These are phyloP conservation scores for Globisporangium spiculum DNA, from an alignment of 352 stramenopile species.

Conservation along the genomic window DNA sequence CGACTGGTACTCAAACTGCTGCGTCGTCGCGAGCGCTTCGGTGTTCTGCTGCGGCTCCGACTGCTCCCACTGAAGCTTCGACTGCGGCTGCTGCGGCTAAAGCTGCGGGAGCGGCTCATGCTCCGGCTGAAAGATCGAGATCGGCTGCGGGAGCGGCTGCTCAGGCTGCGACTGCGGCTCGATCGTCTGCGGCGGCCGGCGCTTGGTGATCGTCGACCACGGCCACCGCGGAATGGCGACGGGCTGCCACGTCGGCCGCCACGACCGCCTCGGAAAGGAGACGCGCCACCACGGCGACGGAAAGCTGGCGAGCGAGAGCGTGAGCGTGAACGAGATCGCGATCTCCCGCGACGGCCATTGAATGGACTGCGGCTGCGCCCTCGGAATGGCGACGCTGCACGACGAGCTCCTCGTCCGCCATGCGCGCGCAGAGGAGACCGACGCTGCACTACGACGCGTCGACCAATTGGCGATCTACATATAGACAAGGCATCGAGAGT, in stretches of 20 bases:
- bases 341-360: conserved; percentile 19
- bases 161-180: not conserved
- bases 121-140: not conserved
- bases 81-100: conserved; percentile 2
- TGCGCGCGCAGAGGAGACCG: conserved; percentile 25
- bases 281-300: conserved; percentile 35
- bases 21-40: not conserved
- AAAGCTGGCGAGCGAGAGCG: conserved; percentile 39
- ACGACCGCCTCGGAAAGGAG: conserved; percentile 33
- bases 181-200: conserved; percentile 8
- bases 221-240: conserved; percentile 10
- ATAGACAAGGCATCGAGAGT: not conserved
- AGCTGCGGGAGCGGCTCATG: not conserved
- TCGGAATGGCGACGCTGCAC: conserved; percentile 45
- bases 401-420: conserved; percentile 20
- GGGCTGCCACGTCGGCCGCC: conserved; percentile 18
- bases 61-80: conserved; percentile 1
- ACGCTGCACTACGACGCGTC: conserved; percentile 10
- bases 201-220: conserved; percentile 17
- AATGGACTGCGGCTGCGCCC: conserved; percentile 40
- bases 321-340: conserved; percentile 22
- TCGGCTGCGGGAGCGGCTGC: not conserved
- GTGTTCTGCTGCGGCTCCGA: conserved; percentile 19
- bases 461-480: conserved; percentile 5
- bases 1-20: conserved; percentile 15